Conservation (phyloP, 257 asterid genomes). For the Solanum rostratum region DNA sequence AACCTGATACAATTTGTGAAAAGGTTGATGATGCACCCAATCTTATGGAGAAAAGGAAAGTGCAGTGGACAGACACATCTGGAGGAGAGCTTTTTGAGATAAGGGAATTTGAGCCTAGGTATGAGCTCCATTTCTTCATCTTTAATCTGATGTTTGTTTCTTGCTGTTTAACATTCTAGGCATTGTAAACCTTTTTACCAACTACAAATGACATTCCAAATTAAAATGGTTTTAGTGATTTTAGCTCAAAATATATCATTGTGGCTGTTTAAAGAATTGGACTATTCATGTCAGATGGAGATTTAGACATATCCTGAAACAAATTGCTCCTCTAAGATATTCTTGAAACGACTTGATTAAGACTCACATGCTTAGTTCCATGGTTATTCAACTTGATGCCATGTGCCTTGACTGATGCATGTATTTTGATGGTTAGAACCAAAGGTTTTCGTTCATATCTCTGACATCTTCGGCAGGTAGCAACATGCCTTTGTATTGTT, state of each 20-base stretch:
- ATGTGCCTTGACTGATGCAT: not conserved
- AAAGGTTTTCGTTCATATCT: not conserved
- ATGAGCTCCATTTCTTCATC: constrained; percentile 3
- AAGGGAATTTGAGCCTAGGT: constrained; percentile 95
- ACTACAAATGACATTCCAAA: not conserved
- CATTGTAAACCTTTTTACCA: not conserved
- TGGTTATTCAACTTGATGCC: not conserved
- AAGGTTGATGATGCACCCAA: constrained; percentile 19
- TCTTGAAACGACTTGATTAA: not conserved
- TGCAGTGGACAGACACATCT: constrained; percentile 78
- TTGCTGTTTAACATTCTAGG: not conserved
- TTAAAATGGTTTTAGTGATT: not conserved
- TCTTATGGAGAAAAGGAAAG: constrained; percentile 56
- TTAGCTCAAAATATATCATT: not conserved
- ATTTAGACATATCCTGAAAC: not conserved
- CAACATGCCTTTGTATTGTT: not conserved
- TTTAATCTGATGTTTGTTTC: not conserved
- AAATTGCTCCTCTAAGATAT: not conserved
- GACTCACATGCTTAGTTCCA: not conserved
- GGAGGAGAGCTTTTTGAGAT: constrained; percentile 89
- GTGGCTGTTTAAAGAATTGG: not conserved
- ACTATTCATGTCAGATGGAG: not conserved
- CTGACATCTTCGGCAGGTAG: not conserved
- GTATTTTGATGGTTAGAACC: not conserved
- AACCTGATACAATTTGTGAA: constrained; percentile 16